Percentiles rank a stretch among this genome's conserved stretches.
These are phyloP conservation scores for Rossbeevera mucosa DNA, from an alignment of 768 basidiomycete species.

Conservation along the genomic window DNA sequence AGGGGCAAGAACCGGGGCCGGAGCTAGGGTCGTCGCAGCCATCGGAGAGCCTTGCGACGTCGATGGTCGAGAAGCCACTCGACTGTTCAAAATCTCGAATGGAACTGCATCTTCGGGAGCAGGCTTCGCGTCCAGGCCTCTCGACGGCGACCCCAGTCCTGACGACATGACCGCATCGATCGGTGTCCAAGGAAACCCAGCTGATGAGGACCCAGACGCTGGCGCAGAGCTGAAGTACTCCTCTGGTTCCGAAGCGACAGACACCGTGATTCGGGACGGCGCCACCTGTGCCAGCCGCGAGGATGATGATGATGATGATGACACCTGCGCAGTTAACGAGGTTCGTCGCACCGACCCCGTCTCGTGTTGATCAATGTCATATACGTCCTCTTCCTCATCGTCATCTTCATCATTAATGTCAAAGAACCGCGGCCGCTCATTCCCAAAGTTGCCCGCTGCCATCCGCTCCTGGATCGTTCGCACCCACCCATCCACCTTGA, in stretches of 20 bases:
- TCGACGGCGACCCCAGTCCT: conserved; percentile 27
- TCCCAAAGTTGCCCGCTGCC: conserved; percentile 57
- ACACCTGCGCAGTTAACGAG: not conserved
- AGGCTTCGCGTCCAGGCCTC: conserved; percentile 43
- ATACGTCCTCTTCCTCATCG: conserved; percentile 33
- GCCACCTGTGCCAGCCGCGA: conserved; percentile 1
- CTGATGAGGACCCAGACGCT: conserved; percentile 16
- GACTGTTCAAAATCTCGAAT: conserved; percentile 59
- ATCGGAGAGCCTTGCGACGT: conserved; percentile 29
- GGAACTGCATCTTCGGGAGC: conserved; percentile 60
- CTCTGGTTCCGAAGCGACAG: conserved; percentile 19
- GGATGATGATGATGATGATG: not conserved
- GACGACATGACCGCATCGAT: conserved; percentile 4
- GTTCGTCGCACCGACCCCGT: conserved; percentile 22
- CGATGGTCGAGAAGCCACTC: conserved; percentile 40
- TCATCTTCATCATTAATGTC: conserved; percentile 40
- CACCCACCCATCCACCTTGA: conserved; percentile 82
- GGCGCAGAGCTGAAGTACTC: conserved; percentile 20
- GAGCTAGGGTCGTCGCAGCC: conserved; percentile 14
- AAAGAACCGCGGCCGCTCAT: conserved; percentile 57
- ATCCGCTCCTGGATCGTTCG: conserved; percentile 64
- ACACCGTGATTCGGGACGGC: conserved; percentile 20
- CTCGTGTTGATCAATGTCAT: conserved; percentile 30
- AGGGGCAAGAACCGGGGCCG: not conserved
- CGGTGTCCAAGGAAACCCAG: conserved; percentile 14